Base-by-base conservation (phyloP, 108 stramenopile genomes). In the Seminavis robusta region DNA sequence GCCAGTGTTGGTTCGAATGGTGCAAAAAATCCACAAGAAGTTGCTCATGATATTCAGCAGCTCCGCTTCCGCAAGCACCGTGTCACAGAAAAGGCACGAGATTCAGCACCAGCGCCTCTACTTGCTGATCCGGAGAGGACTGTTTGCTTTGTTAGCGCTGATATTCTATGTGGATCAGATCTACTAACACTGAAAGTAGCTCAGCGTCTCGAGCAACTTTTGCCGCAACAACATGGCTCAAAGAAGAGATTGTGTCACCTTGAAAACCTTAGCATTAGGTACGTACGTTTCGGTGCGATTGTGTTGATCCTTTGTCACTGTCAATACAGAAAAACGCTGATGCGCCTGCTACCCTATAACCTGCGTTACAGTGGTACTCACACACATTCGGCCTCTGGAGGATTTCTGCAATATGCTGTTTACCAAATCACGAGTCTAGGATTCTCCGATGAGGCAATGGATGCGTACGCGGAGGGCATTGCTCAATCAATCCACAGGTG, bases 331-430 rank as follows among this genome's bases (percentile, higher is more conserved):
- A 39, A 4, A 28, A 3, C 24, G 19, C 43, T 3, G 28, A 17
- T 10, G 13, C 19, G 28, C 26, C 31, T 8, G 11, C 15, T 43
- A 20, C 32, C 63, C 7, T 60, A 61, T 20, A 62, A 61, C 36
- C 33, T 69, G 23, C 55, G 51, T 29, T 56, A 62, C 6, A 56
- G 53, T 40, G 81, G 76, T n/a, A 83, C 81, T 7, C 81, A 83
- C 41, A 79, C 77, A 24, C 81, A 83, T 59, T 71, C 68, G 23
- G 81, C 64, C 0, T 74, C 81, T 1, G 74, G 61, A 23, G 81
- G 81, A 2, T 83, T 83, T 47, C 65, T 83, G 5, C 81, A 83
- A 45, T 74, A 83, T 42, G 56, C 71, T 15, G 40, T 79, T 13
- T 83, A 71, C 54, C 81, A 83, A 62, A 51, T 83, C 26, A 69